Evolutionary conservation across 169 alveolate species (phyloP).

Genomic region (Babesia ovis): DNA sequence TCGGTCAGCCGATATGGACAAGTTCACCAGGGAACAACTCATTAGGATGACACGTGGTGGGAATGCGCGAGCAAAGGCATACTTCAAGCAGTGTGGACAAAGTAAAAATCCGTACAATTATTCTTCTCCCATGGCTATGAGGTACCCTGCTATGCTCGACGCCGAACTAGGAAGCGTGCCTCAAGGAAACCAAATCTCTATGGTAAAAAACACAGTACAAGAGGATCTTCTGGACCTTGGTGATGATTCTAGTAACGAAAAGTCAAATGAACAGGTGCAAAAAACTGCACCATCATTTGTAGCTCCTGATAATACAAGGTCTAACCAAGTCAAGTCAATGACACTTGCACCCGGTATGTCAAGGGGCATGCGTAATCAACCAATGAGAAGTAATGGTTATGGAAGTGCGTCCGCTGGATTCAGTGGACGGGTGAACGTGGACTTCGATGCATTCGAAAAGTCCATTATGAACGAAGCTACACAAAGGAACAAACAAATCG

Average conservation of each 20-base stretch:
- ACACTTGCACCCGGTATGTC: constrained; percentile 3
- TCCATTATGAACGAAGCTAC: constrained; percentile 17
- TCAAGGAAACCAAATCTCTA: neutral
- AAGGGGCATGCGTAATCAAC: neutral
- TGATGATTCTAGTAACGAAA: neutral
- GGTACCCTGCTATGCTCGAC: constrained; percentile 48
- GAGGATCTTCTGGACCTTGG: constrained; percentile 1
- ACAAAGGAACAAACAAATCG: constrained; percentile 5
- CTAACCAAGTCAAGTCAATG: neutral
- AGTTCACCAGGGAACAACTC: constrained; percentile 85
- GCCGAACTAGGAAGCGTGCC: constrained; percentile 21
- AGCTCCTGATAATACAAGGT: neutral
- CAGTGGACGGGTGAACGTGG: constrained; percentile 29
- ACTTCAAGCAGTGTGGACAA: constrained; percentile 33
- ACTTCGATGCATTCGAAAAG: constrained; percentile 37
- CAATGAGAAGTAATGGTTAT: neutral
- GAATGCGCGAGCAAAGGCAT: constrained; percentile 66
- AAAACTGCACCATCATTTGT: neutral
- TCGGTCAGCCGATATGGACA: constrained; percentile 89
- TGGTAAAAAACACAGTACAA: neutral
- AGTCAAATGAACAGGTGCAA: neutral
- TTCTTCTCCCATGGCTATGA: constrained; percentile 19
- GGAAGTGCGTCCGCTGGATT: constrained; percentile 1
- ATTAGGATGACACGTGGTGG: constrained; percentile 78
- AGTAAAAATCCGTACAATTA: constrained; percentile 39